phyloP scores from a whole-genome alignment of 352 stramenopile species.

The Pythium sp. region DNA sequence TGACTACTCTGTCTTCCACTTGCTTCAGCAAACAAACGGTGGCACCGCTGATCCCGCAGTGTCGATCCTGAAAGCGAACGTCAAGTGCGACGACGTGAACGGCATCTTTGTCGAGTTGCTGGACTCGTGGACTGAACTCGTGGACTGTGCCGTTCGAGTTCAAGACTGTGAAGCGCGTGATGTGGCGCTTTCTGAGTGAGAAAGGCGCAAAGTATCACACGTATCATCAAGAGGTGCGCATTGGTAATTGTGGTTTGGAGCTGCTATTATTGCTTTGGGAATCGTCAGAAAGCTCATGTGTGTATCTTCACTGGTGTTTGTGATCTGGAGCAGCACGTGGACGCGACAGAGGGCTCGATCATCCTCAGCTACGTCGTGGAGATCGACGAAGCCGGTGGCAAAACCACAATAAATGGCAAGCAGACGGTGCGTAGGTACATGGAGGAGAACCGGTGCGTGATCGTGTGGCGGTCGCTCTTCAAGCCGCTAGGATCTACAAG shows the following conservation, averaged over 20 bases:
- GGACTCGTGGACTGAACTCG: background rate
- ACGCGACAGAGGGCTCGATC: background rate
- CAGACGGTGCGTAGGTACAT: background rate
- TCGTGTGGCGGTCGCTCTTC: background rate
- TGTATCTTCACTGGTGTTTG: background rate
- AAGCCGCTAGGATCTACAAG: background rate
- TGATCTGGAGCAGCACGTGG: background rate
- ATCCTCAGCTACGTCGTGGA: background rate
- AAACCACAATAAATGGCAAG: background rate
- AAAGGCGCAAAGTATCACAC: background rate
- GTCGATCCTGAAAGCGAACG: background rate
- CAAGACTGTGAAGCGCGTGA: background rate
- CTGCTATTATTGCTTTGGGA: background rate
- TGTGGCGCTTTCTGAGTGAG: background rate
- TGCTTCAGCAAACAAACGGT: background rate
- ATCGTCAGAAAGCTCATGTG: background rate
- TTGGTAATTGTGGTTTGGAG: background rate
- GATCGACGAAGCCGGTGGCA: background rate
- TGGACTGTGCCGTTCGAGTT: background rate
- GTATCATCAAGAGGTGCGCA: background rate
- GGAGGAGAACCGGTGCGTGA: background rate
- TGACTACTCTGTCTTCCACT: background rate
- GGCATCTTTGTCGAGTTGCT: background rate
- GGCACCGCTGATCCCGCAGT: background rate
- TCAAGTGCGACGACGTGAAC: background rate